Conservation (phyloP, 2,329 filamentous ascomycete genomes). For the Aureobasidium leucospermi region DNA sequence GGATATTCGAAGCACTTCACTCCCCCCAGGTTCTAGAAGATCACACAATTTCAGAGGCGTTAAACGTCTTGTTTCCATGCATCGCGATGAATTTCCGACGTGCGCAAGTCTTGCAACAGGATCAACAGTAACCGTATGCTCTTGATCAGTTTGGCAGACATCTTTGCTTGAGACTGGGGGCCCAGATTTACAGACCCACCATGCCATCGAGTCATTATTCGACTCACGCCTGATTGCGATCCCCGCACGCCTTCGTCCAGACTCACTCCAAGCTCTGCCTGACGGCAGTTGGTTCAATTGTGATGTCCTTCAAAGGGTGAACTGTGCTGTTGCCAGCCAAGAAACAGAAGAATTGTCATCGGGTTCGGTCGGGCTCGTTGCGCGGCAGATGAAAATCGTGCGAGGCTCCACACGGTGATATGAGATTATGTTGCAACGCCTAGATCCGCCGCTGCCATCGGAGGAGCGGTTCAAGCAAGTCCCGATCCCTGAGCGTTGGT, state of each 20-base stretch:
- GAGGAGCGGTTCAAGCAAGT: neutral
- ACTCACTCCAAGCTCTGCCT: neutral
- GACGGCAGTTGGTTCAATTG: neutral
- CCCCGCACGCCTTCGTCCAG: neutral
- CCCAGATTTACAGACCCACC: neutral
- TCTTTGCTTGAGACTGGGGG: neutral
- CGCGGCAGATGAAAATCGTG: conserved; percentile 8
- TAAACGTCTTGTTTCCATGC: neutral
- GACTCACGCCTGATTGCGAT: neutral
- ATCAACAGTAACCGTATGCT: neutral
- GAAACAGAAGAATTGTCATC: conserved; percentile 5
- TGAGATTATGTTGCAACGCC: conserved; percentile 11
- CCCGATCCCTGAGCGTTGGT: neutral
- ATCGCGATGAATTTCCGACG: neutral
- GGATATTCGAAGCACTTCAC: neutral
- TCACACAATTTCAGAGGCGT: conserved; percentile 2
- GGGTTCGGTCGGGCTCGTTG: neutral
- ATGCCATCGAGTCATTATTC: neutral
- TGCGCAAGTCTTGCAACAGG: neutral
- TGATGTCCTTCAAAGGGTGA: neutral
- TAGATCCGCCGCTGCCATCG: conserved; percentile 7
- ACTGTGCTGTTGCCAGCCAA: neutral
- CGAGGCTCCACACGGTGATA: conserved; percentile 4
- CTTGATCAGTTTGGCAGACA: neutral
- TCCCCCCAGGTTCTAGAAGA: conserved; percentile 7